These are phyloP conservation scores for Syncephalastrum racemosum DNA, from an alignment of 371 early-diverging fungal genomes.

Conservation along the genomic window DNA sequence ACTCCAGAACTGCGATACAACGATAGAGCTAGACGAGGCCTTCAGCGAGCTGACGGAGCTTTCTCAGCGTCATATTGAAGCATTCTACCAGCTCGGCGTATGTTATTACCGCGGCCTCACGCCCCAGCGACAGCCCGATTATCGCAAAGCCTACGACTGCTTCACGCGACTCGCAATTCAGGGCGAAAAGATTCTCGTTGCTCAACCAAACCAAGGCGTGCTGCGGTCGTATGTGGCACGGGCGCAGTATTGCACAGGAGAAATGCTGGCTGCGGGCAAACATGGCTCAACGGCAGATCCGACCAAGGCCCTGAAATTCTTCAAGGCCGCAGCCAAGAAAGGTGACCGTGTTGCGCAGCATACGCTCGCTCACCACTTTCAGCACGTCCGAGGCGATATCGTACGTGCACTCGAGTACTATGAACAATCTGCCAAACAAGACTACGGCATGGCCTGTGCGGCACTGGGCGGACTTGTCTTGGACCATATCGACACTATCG, in stretches of 20 bases:
- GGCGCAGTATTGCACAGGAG: slow-evolving; percentile 14
- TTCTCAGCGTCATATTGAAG: slow-evolving; percentile 9
- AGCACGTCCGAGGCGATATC: slow-evolving; percentile 5
- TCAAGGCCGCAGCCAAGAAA: slow-evolving; percentile 14
- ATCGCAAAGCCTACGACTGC: slow-evolving; percentile 9
- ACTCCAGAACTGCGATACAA: background rate
- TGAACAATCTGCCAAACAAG: slow-evolving; percentile 14
- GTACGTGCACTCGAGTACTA: slow-evolving; percentile 14
- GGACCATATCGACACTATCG: slow-evolving; percentile 2
- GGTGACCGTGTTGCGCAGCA: slow-evolving; percentile 11
- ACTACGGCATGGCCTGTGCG: slow-evolving; percentile 12
- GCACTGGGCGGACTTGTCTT: slow-evolving; percentile 13
- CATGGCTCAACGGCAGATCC: background rate
- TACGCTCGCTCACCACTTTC: slow-evolving; percentile 11
- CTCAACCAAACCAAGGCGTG: slow-evolving; percentile 1
- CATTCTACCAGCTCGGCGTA: slow-evolving; percentile 9
- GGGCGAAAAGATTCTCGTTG: background rate
- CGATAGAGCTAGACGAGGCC: background rate
- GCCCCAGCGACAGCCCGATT: slow-evolving; percentile 8
- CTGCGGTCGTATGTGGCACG: background rate
- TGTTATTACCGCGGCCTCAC: slow-evolving; percentile 10
- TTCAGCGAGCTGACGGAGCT: slow-evolving; percentile 1
- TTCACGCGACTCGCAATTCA: slow-evolving; percentile 13
- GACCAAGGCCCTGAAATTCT: slow-evolving; percentile 6
- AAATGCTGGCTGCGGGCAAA: slow-evolving; percentile 8